Percentiles rank a stretch among this genome's conserved stretches.
Evolutionary conservation across 257 asterid species (phyloP).

Genomic region (Solanum infundibuliforme): DNA sequence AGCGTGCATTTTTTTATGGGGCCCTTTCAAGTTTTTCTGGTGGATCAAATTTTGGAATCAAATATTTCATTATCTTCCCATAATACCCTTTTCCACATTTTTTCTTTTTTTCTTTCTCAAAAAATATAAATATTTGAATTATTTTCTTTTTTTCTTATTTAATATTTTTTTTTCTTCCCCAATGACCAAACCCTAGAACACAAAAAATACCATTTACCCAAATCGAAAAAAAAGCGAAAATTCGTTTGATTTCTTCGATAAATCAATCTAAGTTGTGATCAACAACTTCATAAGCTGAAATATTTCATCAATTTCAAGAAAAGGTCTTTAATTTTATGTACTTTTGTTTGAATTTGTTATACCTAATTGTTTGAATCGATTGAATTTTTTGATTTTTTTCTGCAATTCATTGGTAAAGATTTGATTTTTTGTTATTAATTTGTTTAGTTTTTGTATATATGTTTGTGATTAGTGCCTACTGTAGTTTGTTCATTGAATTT

Average conservation of each 20-base stretch:
- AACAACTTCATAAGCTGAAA: not conserved
- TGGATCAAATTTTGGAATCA: slow-evolving; percentile 1
- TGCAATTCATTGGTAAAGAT: not conserved
- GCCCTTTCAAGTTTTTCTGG: not conserved
- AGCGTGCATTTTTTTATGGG: not conserved
- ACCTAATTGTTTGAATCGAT: not conserved
- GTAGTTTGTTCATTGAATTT: not conserved
- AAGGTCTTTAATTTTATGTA: not conserved
- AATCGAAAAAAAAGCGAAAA: not conserved
- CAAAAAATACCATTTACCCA: not conserved
- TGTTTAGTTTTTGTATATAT: not conserved
- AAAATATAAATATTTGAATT: not conserved
- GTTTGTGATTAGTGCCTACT: not conserved
- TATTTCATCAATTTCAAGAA: slow-evolving; percentile 9
- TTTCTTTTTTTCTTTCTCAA: not conserved
- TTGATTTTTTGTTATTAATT: not conserved
- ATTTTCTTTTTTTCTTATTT: not conserved
- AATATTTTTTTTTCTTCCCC: not conserved
- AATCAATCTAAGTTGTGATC: slow-evolving; percentile 3
- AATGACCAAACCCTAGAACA: slow-evolving; percentile 14
- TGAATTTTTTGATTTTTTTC: not conserved
- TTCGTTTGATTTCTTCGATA: not conserved
- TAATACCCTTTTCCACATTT: not conserved
- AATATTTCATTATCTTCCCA: not conserved
- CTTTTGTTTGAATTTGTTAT: not conserved